Evolutionary conservation across 495 filamentous ascomycete species (phyloP).

Genomic region (Xylaria curta): DNA sequence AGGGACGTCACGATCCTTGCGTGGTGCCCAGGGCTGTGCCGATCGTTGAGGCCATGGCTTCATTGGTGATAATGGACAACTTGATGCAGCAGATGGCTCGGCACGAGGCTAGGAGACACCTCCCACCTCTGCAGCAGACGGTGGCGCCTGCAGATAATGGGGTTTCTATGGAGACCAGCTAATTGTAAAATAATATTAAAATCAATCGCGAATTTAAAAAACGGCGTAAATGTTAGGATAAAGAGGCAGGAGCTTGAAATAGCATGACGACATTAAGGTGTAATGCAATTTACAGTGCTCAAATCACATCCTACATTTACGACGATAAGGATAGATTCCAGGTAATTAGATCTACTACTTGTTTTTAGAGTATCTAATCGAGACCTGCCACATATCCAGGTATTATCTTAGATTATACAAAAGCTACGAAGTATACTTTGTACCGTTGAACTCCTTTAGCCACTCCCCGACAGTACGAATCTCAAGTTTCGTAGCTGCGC

Average conservation of each 20-base stretch:
- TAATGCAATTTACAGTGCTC: background rate
- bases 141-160: constrained; percentile 31
- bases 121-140: constrained; percentile 35
- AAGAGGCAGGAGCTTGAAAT: background rate
- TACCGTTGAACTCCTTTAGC: constrained; percentile 35
- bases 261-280: background rate
- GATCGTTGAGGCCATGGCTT: constrained; percentile 96
- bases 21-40: constrained; percentile 73
- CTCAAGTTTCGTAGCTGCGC: constrained; percentile 51
- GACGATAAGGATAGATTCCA: background rate
- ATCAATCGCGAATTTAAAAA: background rate
- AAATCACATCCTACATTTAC: background rate
- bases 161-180: constrained; percentile 30
- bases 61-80: constrained; percentile 90
- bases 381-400: background rate
- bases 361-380: background rate
- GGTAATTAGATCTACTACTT: background rate
- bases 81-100: constrained; percentile 84
- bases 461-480: constrained; percentile 47
- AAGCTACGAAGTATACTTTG: constrained; percentile 23
- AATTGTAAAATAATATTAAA: background rate
- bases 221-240: background rate
- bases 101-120: constrained; percentile 56
- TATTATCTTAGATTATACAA: background rate
- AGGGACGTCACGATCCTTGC: constrained; percentile 95